Percentiles rank a stretch among this genome's conserved stretches.
These are phyloP conservation scores for Cytospora paraplurivora DNA, from an alignment of 2,329 filamentous ascomycete species.

Conservation along the genomic window DNA sequence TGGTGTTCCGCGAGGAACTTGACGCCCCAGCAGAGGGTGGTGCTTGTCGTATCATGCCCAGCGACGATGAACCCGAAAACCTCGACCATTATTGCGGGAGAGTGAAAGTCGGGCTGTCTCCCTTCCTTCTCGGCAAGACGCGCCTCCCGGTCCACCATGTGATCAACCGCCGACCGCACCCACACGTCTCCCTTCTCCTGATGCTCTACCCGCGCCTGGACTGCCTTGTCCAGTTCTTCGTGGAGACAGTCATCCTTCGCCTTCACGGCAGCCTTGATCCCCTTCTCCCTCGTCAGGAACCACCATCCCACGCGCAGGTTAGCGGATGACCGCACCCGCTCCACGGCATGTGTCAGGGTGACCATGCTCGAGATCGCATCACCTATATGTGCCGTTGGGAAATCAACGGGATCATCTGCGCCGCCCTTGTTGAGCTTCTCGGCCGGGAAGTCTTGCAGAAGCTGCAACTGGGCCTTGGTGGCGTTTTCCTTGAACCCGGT, in stretches of 20 bases:
- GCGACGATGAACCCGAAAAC: constrained; percentile 46
- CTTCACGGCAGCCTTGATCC: neutral
- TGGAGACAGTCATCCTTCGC: constrained; percentile 5
- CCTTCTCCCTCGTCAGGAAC: neutral
- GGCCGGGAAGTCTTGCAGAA: neutral
- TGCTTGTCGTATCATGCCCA: constrained; percentile 49
- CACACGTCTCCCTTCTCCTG: constrained; percentile 23
- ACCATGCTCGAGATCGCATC: constrained; percentile 8
- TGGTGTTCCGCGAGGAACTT: constrained; percentile 45
- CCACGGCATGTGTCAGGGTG: neutral
- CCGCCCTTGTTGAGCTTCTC: neutral
- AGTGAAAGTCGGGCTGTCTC: constrained; percentile 17
- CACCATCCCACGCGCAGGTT: constrained; percentile 3
- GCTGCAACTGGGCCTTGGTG: constrained; percentile 2
- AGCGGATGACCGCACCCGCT: constrained; percentile 4
- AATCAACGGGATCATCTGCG: neutral
- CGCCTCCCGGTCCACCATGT: constrained; percentile 22
- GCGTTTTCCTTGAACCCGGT: constrained; percentile 21
- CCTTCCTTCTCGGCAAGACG: constrained; percentile 17
- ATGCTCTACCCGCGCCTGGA: constrained; percentile 2
- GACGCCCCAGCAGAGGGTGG: constrained; percentile 46
- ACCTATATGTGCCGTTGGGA: constrained; percentile 4
- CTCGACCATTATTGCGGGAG: constrained; percentile 35
- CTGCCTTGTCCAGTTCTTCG: constrained; percentile 13
- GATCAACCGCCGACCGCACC: constrained; percentile 12